Base-by-base conservation (phyloP, 1,284 basidiomycete genomes). In the Schizophyllum amplum region DNA sequence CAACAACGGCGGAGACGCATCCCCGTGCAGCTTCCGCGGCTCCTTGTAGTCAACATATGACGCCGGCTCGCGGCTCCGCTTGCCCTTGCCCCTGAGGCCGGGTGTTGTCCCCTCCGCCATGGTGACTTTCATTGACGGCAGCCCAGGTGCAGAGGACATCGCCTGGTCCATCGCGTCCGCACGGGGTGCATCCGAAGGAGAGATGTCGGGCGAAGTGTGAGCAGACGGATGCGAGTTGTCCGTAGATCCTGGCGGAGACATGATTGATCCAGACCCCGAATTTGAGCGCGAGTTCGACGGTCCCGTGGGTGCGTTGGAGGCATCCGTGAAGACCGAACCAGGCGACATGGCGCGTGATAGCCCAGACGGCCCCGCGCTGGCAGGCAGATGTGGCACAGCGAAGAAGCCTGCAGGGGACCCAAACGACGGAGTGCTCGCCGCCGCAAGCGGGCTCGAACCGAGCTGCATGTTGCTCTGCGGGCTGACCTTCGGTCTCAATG, bases 21-120 rank as follows among this genome's bases (percentile, higher is more conserved):
- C 72, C 27, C 68, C 68, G 64, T 88, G 83, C 59, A 89, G 69
- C 55, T 69, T 68, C 47, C 84, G 74, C 24, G 87, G 87, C 56
- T 76, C 71, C 59, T 80, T 80, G 65, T 82, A 85, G 60, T 86
- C 79, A 57, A 78, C 72, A 20, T 51, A 55, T 47, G 48, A 50
- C 20, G 33, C 33, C 33, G 3, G 13, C 33, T 42, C 33, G 33
- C 17, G 33, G 3, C 33, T 42, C 33, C 33, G 13, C 33, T 42
- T 47, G 51, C 50, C 54, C 52, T 57, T 49, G 52, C 17, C 17
- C 33, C 17, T 3, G 13, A 13, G 13, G 13, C 33, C 33, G 11
- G 33, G 13, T 13, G 33, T 3, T 42, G 11, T 42, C 7, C 17
- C 33, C 33, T 3, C 4, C 3, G 33, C 3, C 4, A 17, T 17